Base-by-base conservation (phyloP, 2,329 filamentous ascomycete species). In the Venturia nashicola region DNA sequence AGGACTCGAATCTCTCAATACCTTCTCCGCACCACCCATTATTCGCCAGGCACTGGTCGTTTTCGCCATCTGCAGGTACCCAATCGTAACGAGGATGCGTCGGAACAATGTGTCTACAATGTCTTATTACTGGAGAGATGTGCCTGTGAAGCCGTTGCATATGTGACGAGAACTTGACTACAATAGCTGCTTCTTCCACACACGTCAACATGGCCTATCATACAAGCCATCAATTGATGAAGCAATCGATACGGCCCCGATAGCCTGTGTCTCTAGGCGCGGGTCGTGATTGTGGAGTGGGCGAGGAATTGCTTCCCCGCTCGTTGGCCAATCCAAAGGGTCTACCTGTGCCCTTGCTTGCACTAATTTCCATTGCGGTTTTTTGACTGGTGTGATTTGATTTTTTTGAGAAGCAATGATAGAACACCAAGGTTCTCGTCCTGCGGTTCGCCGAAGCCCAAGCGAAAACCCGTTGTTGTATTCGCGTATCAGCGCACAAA, bases 31-130 rank as follows among this genome's bases (percentile, higher is more conserved):
- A n/a, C 51, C 51, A 32, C 51, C 51, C 51, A 60, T 44, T 60
- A 60, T 44, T 60, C 59, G 59, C 42, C 42, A 27, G 23, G 59
- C 36, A 27, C 16, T 32, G 59, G 39, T 60, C 34, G 59, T 60
- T 60, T 60, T 60, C 39, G 59, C 36, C 59, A 60, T 32, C 36
- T 44, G 59, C 51, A 60, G 36, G 59, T 42, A 60, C 59, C 59
- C 59, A 60, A 60, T 60, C 34, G 59, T 27, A 44, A 16, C 39
- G 42, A n/a, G 51, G 32, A 42, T 43, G 32, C 23, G 42, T 60
- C 9, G 42, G 42, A 44, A 60, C 34, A 27, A 2, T 1, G 20
- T 27, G n/a, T 32, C 36, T 23, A 23, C 57, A 5, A n/a, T 60
- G 34, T 60, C 57, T 42, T 42, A 60, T 42, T 42, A 60, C 23